Evolutionary conservation across 192 early-diverging fungal genomes (phyloP).

Genomic region (Martensiomyces pterosporus): DNA sequence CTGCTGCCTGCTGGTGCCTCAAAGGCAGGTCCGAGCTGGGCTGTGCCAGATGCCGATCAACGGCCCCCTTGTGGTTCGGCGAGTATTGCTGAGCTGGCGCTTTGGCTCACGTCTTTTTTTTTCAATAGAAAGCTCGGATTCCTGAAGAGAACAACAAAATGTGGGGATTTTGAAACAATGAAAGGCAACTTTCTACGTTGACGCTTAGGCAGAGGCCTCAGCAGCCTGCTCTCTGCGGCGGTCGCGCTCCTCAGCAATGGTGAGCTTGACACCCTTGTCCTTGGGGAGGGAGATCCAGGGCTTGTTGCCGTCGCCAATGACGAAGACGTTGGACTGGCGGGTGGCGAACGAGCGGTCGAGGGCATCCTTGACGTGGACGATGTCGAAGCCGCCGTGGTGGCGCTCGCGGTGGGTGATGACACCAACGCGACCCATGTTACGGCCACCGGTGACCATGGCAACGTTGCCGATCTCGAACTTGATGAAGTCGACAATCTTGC

Average conservation of each 20-base stretch:
- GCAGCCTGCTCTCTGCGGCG: slow-evolving; percentile 68
- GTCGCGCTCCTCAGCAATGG: slow-evolving; percentile 99
- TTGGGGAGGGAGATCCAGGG: slow-evolving; percentile 97
- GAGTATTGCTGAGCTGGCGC: no score
- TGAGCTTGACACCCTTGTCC: slow-evolving; percentile 98
- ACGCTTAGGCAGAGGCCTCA: slow-evolving; percentile 45
- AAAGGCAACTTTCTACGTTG: neutral
- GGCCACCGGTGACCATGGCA: slow-evolving; percentile 95
- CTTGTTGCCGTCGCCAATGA: slow-evolving; percentile 84
- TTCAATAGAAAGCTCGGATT: no score
- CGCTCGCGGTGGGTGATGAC: slow-evolving; percentile 93
- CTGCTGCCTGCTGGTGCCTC: no score
- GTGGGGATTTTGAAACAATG: neutral
- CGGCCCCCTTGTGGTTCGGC: no score
- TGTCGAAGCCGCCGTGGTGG: slow-evolving; percentile 98
- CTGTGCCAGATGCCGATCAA: no score
- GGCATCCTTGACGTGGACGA: slow-evolving; percentile 98
- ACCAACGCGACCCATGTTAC: slow-evolving; percentile 98
- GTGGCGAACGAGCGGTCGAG: slow-evolving; percentile 95
- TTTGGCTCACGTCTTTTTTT: no score
- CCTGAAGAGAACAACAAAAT: neutral
- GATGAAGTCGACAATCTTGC: slow-evolving; percentile 90
- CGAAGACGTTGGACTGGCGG: slow-evolving; percentile 90
- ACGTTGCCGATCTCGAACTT: slow-evolving; percentile 99
- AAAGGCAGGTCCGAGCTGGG: no score